Conservation (phyloP, 495 filamentous ascomycete species). For the Penicillium mononematosum region DNA sequence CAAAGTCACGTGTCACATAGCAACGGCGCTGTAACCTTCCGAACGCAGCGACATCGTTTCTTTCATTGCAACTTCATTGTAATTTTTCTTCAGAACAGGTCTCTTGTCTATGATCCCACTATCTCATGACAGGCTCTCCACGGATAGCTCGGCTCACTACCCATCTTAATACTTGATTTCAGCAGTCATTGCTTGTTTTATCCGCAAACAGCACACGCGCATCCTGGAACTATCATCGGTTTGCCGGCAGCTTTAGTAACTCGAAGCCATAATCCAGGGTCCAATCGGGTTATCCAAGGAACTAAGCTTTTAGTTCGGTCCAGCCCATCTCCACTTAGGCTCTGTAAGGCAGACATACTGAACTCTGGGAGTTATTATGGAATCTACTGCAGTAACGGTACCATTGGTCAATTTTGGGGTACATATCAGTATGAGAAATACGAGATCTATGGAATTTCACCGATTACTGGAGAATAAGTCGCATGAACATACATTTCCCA, state of each 20-base stretch:
- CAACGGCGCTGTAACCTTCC: conserved; percentile 29
- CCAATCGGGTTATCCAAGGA: conserved; percentile 10
- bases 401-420: conserved; percentile 15
- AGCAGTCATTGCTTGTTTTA: neutral
- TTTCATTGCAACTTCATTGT: conserved; percentile 15
- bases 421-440: conserved; percentile 14
- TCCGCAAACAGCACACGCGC: conserved; percentile 27
- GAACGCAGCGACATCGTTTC: conserved; percentile 19
- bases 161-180: neutral
- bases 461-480: conserved; percentile 5
- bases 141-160: neutral
- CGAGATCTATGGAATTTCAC: neutral
- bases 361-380: neutral
- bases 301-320: neutral
- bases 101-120: neutral
- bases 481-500: conserved; percentile 1
- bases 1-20: conserved; percentile 17
- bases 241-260: conserved; percentile 13
- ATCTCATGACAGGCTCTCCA: neutral
- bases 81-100: neutral
- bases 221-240: conserved; percentile 11
- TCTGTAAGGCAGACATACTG: neutral
- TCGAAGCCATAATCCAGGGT: neutral
- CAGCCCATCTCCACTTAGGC: neutral
- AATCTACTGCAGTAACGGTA: conserved; percentile 26